A percentile compares a stretch with the other conserved stretches of the same genome.
Evolutionary conservation across 306 rosid genomes (phyloP).

Genomic region (Dalbergia cochinchinensis): DNA sequence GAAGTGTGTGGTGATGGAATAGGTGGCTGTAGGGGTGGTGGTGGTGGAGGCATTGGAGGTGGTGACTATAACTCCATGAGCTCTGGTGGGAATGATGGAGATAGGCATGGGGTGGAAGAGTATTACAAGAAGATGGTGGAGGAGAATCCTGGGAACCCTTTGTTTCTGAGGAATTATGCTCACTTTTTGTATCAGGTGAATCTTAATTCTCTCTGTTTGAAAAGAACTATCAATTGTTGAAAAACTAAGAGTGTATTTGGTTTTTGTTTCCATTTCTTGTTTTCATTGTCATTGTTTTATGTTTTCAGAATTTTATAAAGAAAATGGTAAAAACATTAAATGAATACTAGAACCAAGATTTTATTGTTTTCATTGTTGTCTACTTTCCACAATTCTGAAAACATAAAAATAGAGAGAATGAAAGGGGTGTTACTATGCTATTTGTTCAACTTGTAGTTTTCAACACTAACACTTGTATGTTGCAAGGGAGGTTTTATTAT

Average conservation of each 20-base stretch:
- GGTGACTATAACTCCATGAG: conserved; percentile 54
- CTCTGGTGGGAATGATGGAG: conserved; percentile 63
- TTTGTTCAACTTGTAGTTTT: conserved; percentile 5
- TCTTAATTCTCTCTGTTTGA: neutral
- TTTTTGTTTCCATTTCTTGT: too few species aligned
- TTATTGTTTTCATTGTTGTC: too few species aligned
- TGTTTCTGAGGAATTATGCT: conserved; percentile 89
- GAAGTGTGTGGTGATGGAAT: conserved; percentile 53
- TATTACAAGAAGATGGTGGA: conserved; percentile 74
- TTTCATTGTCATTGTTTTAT: too few species aligned
- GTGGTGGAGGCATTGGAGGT: conserved; percentile 41
- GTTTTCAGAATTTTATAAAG: too few species aligned
- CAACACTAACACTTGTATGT: neutral
- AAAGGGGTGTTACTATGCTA: neutral
- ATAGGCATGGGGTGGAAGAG: conserved; percentile 63
- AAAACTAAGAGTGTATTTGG: neutral
- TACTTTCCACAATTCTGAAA: too few species aligned
- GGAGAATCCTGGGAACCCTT: conserved; percentile 81
- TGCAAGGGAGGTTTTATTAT: neutral
- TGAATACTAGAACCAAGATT: too few species aligned
- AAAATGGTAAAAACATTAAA: too few species aligned
- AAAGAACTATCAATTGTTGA: neutral
- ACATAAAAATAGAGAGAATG: too few species aligned
- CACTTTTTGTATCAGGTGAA: conserved; percentile 72
- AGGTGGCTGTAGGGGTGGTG: conserved; percentile 52